phyloP scores from a whole-genome alignment of 2,329 filamentous ascomycete species.

The Sporothrix humicola region DNA sequence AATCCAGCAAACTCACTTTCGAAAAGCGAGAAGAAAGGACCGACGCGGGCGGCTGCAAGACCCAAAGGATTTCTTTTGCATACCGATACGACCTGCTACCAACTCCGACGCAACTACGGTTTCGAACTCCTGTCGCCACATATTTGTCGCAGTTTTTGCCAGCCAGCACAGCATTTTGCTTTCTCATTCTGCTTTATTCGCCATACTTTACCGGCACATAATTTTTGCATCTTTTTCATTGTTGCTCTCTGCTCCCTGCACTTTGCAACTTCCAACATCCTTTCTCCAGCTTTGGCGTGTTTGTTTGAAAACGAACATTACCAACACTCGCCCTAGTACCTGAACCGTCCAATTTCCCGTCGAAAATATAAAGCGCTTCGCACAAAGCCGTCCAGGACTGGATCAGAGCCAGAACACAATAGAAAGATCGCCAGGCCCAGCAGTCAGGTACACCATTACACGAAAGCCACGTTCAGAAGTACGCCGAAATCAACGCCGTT shows the following conservation, averaged over 20 bases:
- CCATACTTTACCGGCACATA: not conserved
- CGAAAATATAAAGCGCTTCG: not conserved
- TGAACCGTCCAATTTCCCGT: slow-evolving; percentile 1
- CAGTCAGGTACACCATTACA: not conserved
- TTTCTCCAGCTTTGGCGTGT: not conserved
- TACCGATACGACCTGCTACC: not conserved
- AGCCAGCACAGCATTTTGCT: slow-evolving; percentile 4
- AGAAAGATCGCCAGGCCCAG: slow-evolving; percentile 18
- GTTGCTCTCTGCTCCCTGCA: not conserved
- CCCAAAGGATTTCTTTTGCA: not conserved
- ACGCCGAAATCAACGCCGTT: not conserved
- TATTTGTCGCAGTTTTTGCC: not conserved
- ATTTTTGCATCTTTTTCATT: slow-evolving; percentile 5
- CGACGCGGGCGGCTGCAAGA: slow-evolving; percentile 12
- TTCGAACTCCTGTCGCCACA: not conserved
- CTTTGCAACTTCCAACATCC: not conserved
- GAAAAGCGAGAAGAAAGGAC: not conserved
- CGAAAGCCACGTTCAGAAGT: not conserved
- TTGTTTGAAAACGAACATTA: not conserved
- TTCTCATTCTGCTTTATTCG: not conserved
- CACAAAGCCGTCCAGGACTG: slow-evolving; percentile 4
- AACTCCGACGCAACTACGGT: not conserved
- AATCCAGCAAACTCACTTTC: not conserved
- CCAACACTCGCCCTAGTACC: not conserved
- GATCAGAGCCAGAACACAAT: slow-evolving; percentile 4